phyloP scores from a whole-genome alignment of 805 yeast genomes.

The Ogataea neopini region DNA sequence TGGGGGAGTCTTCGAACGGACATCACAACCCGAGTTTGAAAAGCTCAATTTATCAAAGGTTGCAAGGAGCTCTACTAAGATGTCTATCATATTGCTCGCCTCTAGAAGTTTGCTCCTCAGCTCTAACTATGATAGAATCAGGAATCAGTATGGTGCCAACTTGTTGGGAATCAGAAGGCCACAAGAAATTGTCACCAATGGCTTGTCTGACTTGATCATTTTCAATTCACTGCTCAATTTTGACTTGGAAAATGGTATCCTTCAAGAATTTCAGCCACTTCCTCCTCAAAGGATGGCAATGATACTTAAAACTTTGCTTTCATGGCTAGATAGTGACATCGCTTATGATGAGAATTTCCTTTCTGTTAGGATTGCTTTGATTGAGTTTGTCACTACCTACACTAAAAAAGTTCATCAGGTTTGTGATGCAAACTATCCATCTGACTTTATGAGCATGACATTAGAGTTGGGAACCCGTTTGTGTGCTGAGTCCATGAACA shows the following conservation, averaged over 20 bases:
- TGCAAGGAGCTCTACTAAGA: slow-evolving; percentile 35
- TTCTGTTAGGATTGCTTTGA: slow-evolving; percentile 50
- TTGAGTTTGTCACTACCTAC: slow-evolving; percentile 41
- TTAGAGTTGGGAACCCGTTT: slow-evolving; percentile 41
- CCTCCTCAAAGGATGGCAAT: slow-evolving; percentile 66
- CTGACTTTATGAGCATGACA: slow-evolving; percentile 32
- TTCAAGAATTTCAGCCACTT: slow-evolving; percentile 40
- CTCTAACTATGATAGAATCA: slow-evolving; percentile 46
- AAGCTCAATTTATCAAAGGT: slow-evolving; percentile 34
- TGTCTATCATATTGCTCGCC: slow-evolving; percentile 38
- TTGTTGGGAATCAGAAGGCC: slow-evolving; percentile 51
- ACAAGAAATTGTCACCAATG: slow-evolving; percentile 42
- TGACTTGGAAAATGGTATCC: slow-evolving; percentile 30
- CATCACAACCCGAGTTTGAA: slow-evolving; percentile 21
- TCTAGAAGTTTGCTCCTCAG: slow-evolving; percentile 39
- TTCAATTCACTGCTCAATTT: slow-evolving; percentile 44
- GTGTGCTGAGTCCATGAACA: slow-evolving; percentile 45
- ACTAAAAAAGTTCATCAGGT: slow-evolving; percentile 33
- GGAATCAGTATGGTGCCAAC: slow-evolving; percentile 67
- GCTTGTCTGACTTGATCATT: slow-evolving; percentile 49
- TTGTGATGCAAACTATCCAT: slow-evolving; percentile 32
- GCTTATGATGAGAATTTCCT: slow-evolving; percentile 59
- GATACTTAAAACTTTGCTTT: slow-evolving; percentile 52
- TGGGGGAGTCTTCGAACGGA: slow-evolving; percentile 31
- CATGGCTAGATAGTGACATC: slow-evolving; percentile 63